phyloP scores from a whole-genome alignment of 345 rosid species.

The Salix exigua region DNA sequence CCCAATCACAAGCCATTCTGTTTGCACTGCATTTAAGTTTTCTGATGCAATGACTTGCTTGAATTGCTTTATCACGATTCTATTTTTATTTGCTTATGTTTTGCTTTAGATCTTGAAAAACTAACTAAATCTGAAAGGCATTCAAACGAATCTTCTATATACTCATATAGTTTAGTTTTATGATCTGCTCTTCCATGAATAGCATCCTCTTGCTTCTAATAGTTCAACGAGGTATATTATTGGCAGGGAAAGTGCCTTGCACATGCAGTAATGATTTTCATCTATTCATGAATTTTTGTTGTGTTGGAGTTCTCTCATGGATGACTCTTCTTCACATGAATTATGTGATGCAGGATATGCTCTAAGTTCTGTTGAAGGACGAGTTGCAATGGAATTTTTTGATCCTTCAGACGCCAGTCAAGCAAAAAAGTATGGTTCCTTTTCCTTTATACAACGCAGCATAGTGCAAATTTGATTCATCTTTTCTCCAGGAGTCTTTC shows the following conservation, averaged over 20 bases:
- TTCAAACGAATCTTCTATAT: neutral
- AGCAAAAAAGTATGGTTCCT: conserved; percentile 68
- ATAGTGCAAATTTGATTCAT: neutral
- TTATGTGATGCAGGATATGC: conserved; percentile 75
- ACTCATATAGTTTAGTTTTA: neutral
- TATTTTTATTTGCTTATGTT: neutral
- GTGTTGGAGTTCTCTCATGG: neutral
- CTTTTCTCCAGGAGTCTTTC: neutral
- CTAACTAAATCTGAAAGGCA: neutral
- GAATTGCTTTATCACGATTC: neutral
- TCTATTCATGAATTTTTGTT: neutral
- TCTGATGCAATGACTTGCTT: neutral
- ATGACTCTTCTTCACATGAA: conserved; percentile 12
- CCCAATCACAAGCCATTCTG: neutral
- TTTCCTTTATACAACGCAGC: neutral
- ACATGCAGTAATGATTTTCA: neutral
- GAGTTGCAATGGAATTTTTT: conserved; percentile 98
- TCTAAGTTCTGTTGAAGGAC: conserved; percentile 92
- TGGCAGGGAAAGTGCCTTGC: neutral
- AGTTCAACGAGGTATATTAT: neutral
- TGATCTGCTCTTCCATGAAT: neutral
- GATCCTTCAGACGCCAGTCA: conserved; percentile 91
- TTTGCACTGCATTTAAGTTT: neutral
- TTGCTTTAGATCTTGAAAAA: neutral
- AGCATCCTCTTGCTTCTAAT: neutral